Evolutionary conservation across 495 filamentous ascomycete species (phyloP), one percentile per base, ranked within the genome.

Genomic region (Talaromyces ruber): DNA sequence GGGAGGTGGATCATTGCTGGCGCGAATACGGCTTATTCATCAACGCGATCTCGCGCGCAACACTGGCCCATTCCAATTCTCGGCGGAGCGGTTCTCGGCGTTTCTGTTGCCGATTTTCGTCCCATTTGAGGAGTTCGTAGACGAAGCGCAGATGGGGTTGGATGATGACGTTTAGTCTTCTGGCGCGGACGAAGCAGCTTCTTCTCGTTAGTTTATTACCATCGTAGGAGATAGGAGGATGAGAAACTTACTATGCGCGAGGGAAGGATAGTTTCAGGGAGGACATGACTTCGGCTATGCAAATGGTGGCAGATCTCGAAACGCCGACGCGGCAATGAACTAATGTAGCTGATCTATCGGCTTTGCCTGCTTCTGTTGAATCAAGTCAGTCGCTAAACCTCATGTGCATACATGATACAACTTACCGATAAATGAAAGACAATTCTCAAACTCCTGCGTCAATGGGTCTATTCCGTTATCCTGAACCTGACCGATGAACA

Each of bases 321-420:
- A 98, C 94, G 54, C 94, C 94, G 50, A 98, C 94, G 12, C 95
- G 87, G 71, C 94, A 98, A 72, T 98, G 94, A 26, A 98, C 94
- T 52, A 98, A 79, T 1, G 94, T 97, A n/a, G 93, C 92, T 5
- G 82, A 88, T 22, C 85, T 84, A 47, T 90, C 87, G 45, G 69
- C 69, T 66, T 87, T 89, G 39, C 93, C 92, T 67, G 86, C 82
- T 28, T 88, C 93, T 96, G 65, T 61, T 18, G 25, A 25, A 55
- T 22, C 21, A 37, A 54, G 25, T 58, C 43, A 39, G 43, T 24
- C 21, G 50, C 51, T 43, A 16, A 22, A 47, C n/a, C 29, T 29
- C 16, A 9, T 8, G 4, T 45, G 5, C 39, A 9, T 6, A 7
- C 4, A 18, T 3, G 39, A n/a, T 5, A 18, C 47, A 32, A 79